Conservation (phyloP, 257 asterid species). For the Coffea canephora region DNA sequence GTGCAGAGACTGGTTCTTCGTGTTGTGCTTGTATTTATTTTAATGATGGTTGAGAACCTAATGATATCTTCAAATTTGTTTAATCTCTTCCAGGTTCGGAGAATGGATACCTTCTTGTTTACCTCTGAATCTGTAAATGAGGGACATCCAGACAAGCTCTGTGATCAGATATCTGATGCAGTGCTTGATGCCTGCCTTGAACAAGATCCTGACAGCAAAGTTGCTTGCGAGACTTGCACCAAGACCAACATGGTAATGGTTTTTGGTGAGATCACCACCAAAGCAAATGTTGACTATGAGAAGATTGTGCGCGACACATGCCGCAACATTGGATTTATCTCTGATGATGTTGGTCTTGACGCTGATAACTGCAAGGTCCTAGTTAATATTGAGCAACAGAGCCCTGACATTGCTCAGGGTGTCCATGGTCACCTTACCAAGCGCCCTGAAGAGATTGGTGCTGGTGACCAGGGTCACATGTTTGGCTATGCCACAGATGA, state of each 20-base stretch:
- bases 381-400: slow-evolving; percentile 57
- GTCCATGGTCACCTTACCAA: slow-evolving; percentile 62
- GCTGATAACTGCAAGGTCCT: slow-evolving; percentile 62
- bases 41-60: not conserved
- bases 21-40: not conserved
- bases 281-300: slow-evolving; percentile 55
- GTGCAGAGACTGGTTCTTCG: not conserved
- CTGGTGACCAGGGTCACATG: slow-evolving; percentile 68
- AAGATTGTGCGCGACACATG: slow-evolving; percentile 61
- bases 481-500: slow-evolving; percentile 66
- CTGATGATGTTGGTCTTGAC: slow-evolving; percentile 61
- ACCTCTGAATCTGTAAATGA: slow-evolving; percentile 68
- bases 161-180: slow-evolving; percentile 65
- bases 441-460: slow-evolving; percentile 62
- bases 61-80: not conserved
- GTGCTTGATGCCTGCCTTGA: slow-evolving; percentile 64
- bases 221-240: slow-evolving; percentile 66
- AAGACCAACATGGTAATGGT: slow-evolving; percentile 65
- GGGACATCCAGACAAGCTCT: slow-evolving; percentile 72
- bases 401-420: slow-evolving; percentile 66
- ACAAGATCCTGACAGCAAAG: slow-evolving; percentile 65
- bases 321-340: slow-evolving; percentile 52
- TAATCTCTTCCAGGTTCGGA: slow-evolving; percentile 21
- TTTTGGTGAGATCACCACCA: slow-evolving; percentile 61
- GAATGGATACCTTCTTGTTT: slow-evolving; percentile 59